Percentiles rank a stretch among this genome's conserved stretches.
phyloP scores from a whole-genome alignment of 108 stramenopile genomes.

The Conticribra weissflogii region DNA sequence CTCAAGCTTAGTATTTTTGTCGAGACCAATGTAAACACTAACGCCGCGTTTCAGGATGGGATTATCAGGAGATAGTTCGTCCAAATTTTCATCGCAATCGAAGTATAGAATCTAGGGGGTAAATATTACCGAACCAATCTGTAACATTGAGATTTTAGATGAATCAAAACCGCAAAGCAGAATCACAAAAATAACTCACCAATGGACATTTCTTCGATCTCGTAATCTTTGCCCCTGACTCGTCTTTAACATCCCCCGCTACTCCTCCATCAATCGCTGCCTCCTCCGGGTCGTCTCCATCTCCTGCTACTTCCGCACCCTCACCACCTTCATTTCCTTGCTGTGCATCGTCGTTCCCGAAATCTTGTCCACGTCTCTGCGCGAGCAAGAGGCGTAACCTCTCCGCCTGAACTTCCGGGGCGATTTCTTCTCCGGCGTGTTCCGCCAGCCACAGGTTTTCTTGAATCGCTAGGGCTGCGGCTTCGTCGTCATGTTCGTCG shows the following conservation, averaged over 20 bases:
- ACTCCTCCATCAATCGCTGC: slow-evolving; percentile 46
- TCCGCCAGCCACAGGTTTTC: slow-evolving; percentile 48
- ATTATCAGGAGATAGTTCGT: slow-evolving; percentile 53
- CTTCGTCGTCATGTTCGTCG: slow-evolving; percentile 31
- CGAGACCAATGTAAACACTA: slow-evolving; percentile 73
- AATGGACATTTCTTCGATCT: slow-evolving; percentile 38
- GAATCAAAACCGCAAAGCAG: not conserved
- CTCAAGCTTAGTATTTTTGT: slow-evolving; percentile 67
- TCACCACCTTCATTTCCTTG: slow-evolving; percentile 29
- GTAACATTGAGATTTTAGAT: not conserved
- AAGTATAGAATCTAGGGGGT: slow-evolving; percentile 54
- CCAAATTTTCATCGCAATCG: slow-evolving; percentile 52
- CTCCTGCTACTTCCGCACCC: slow-evolving; percentile 27
- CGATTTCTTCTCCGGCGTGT: slow-evolving; percentile 21
- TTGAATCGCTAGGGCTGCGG: slow-evolving; percentile 39
- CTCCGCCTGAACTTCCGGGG: slow-evolving; percentile 14
- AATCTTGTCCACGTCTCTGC: slow-evolving; percentile 37
- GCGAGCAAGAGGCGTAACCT: slow-evolving; percentile 12
- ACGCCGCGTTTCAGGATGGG: slow-evolving; percentile 65
- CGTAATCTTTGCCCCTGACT: slow-evolving; percentile 19
- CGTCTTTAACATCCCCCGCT: slow-evolving; percentile 49
- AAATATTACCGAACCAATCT: not conserved
- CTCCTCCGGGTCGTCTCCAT: slow-evolving; percentile 23
- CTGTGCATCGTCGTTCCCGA: slow-evolving; percentile 12
- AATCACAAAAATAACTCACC: slow-evolving; percentile 3